These are phyloP conservation scores for Lyophyllum shimeji DNA, from an alignment of 768 basidiomycete species.

Conservation along the genomic window DNA sequence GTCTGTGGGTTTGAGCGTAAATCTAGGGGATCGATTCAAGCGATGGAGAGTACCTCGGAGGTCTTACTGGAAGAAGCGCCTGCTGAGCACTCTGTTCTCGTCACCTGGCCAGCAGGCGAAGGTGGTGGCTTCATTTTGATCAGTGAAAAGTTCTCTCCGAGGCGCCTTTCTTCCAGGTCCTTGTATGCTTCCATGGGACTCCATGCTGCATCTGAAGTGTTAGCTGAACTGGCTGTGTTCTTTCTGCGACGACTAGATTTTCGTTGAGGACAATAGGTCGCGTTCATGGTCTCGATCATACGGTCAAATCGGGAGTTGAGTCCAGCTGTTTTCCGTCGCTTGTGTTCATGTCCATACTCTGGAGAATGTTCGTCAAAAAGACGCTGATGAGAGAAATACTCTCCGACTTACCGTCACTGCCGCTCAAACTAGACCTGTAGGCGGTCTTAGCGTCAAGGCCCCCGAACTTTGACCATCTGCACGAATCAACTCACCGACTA, in stretches of 20 bases:
- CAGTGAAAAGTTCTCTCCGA: conserved; percentile 41
- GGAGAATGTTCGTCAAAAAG: not conserved
- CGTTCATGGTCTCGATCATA: conserved; percentile 63
- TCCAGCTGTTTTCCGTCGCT: conserved; percentile 47
- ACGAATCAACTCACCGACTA: conserved; percentile 13
- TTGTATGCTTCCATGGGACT: conserved; percentile 43
- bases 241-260: conserved; percentile 26
- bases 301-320: conserved; percentile 63
- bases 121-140: conserved; percentile 36
- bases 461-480: not conserved
- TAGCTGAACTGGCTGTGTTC: conserved; percentile 42
- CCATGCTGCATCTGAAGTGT: conserved; percentile 38
- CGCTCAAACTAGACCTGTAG: conserved; percentile 14
- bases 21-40: not conserved
- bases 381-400: not conserved
- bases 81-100: not conserved
- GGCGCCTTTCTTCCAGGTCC: conserved; percentile 27
- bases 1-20: not conserved
- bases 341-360: conserved; percentile 25
- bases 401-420: conserved; percentile 2
- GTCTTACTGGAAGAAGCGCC: conserved; percentile 2
- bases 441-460: not conserved
- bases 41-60: not conserved
- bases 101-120: not conserved
- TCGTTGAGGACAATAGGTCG: conserved; percentile 28